Conservation (phyloP, 2,329 filamentous ascomycete species). For the Botrytis medusae region DNA sequence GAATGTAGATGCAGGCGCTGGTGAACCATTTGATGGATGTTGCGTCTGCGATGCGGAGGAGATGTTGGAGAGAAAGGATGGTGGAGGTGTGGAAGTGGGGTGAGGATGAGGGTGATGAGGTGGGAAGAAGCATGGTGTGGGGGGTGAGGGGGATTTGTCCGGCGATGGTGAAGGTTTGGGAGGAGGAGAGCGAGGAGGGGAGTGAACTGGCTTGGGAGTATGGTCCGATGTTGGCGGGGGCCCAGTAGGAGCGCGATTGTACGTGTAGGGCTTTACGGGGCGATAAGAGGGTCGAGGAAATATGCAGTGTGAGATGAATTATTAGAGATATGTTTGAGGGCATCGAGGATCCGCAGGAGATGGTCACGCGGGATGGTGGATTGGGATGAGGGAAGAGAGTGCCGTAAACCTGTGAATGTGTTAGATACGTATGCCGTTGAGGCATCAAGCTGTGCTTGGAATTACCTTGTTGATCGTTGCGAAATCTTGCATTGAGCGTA, state of each 20-base stretch:
- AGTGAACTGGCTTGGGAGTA: slow-evolving; percentile 84
- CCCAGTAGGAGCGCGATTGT: slow-evolving; percentile 94
- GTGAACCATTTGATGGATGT: slow-evolving; percentile 74
- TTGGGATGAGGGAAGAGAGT: slow-evolving; percentile 73
- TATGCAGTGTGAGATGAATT: slow-evolving; percentile 50
- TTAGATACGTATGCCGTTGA: slow-evolving; percentile 6
- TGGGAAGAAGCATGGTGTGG: slow-evolving; percentile 67
- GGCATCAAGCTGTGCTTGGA: not conserved
- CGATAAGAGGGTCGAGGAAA: not conserved
- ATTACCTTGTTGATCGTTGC: slow-evolving; percentile 61
- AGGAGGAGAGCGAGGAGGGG: slow-evolving; percentile 40
- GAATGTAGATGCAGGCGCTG: slow-evolving; percentile 73
- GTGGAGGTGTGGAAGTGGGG: slow-evolving; percentile 55
- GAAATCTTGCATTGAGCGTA: slow-evolving; percentile 81
- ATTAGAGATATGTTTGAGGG: slow-evolving; percentile 59
- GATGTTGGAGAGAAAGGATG: slow-evolving; percentile 78
- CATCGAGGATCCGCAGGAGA: slow-evolving; percentile 70
- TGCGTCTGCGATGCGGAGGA: slow-evolving; percentile 77
- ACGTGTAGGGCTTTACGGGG: slow-evolving; percentile 69
- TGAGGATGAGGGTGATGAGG: not conserved
- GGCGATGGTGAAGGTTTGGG: slow-evolving; percentile 62
- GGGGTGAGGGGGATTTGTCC: slow-evolving; percentile 91
- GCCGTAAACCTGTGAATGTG: slow-evolving; percentile 58
- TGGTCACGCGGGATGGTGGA: slow-evolving; percentile 80
- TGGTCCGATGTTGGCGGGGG: slow-evolving; percentile 93